Base-by-base conservation (phyloP, 306 rosid genomes). In the Vicia villosa region DNA sequence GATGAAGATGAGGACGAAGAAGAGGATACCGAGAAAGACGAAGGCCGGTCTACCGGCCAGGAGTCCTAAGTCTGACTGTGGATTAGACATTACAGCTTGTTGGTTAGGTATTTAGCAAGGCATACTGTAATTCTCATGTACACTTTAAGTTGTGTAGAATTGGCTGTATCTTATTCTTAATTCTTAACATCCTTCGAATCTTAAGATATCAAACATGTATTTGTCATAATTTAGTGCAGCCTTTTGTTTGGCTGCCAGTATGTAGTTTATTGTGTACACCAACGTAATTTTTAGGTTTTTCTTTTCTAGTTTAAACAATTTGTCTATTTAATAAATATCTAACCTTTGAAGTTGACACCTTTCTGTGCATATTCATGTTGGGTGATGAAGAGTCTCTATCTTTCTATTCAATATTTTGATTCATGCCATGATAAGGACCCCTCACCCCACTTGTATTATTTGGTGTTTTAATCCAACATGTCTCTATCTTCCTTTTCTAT, bases 51-150 rank as follows among this genome's bases (percentile, higher is more conserved):
- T 30, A 66, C 77, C 9, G 90, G 80, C 74, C 80, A 72, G 83
- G 87, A 81, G 75, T 87, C 86, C 46, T 87, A 88, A 84, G 82
- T 82, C 64, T 89, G 85, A 88, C 46, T 54, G 22, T 63, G 74
- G 73, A 68, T 66, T 60, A 43, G 63, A 61, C 47, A 42, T 61
- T 71, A 75, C 85, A 78, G 76, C 46, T 70, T 70, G 82, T 74
- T 77, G 63, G 63, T 83, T 76, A 78, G 79, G 79, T 63, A 55
- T 63, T 59, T 78, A 80, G 81, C 84, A 26, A 69, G 57, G 82
- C 67, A 71, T 73, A 77, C 52, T 66, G 63, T 58, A 68, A 68
- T 69, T 42, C 49, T 42, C 50, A 43, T 59, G 66, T 78, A 69
- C 81, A 74, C 63, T 69, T 20, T 40, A 54, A 41, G 8, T 55